Base-by-base conservation (phyloP, 2,329 filamentous ascomycete genomes). In the Ascochyta clinopodiicola region DNA sequence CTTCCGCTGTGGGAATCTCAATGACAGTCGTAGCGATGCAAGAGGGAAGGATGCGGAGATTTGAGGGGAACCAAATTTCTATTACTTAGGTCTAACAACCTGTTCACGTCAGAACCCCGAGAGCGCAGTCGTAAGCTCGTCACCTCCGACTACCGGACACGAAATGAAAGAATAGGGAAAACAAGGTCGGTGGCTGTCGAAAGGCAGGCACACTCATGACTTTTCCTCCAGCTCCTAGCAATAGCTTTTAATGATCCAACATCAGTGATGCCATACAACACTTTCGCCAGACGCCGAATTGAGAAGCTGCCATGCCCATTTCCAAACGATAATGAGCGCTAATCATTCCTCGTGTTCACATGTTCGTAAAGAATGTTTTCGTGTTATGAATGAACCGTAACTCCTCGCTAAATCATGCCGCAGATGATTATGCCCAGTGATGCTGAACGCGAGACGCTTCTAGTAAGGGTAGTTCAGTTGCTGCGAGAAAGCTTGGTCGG, bases 401-500 rank as follows among this genome's bases (percentile, higher is more conserved):
- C 52, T 50, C 52, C 47, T 50, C 53, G 44, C 44, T 56, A 57
- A 60, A 57, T 44, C 49, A 53, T 56, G 40, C 51, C 49, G 49
- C 55, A 52, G 54, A 61, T 48, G 57, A 44, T 46, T 34, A 54
- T 45, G 52, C 52, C 52, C 52, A 56, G 52, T 56, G 52, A 56
- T 38, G 52, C 39, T 47, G 44, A 56, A 51, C 38, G 52, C 52
- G 52, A 56, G 52, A 51, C 42, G 49, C 49, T 52, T 51, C 38
- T 55, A 51, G 32, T 44, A 56, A 24, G 36, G 48, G 40, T 57
- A 61, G 35, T 60, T 49, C 51, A 63, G 50, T 65, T 72, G 74
- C 57, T 70, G 69, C 56, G 73, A 65, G 53, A 74, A 75, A 29
- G 71, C 69, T 43, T 69, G 66, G 45, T 75, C 68, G 51, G 68